Evolutionary conservation across 306 rosid species (phyloP), one percentile per base, ranked within the genome.

Genomic region (Castanea mollissima): DNA sequence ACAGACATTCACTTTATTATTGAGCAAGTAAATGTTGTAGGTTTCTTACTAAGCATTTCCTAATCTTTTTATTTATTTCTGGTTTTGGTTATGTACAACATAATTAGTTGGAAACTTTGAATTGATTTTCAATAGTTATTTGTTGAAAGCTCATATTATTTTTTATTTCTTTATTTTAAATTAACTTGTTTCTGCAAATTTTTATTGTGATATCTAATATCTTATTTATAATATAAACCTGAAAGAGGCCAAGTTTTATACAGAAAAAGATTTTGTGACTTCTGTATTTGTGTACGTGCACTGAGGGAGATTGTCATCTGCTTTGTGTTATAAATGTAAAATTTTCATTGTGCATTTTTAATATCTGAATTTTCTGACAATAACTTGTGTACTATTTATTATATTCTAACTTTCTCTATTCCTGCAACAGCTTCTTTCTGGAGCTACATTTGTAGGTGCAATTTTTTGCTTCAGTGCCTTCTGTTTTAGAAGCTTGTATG

Each of bases 391-490:
- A 15, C 54, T 57, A 7, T 64, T 65, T 55, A 51, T 41, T 78
- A 74, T 81, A 56, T 41, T 73, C 76, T 82, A 55, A 80, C 44
- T 79, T 77, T 70, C 46, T 71, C 68, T 69, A 70, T 83, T 77
- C 71, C 71, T 79, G 41, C 74, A 82, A 87, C 94, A 94, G 98
- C 89, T 95, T 87, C 97, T 92, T 80, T 83, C 91, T 78, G 97
- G 75, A 76, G 89, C 98, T 71, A 95, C 98, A 20, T 80, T 95
- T 80, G 81, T 92, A 18, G 99, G 99, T 32, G 97, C 97, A 71
- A 83, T 86, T 78, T 89, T 91, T 85, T 95, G 98, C 85, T 87
- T 95, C 69, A 57, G 88, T 56, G 97, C 99, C 63, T 95, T 95
- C 76, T 91, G 89, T 82, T 80, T 91, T 63, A 87, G 35, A 83